Conservation (phyloP, 345 rosid species). For the Dovyalis caffra region DNA sequence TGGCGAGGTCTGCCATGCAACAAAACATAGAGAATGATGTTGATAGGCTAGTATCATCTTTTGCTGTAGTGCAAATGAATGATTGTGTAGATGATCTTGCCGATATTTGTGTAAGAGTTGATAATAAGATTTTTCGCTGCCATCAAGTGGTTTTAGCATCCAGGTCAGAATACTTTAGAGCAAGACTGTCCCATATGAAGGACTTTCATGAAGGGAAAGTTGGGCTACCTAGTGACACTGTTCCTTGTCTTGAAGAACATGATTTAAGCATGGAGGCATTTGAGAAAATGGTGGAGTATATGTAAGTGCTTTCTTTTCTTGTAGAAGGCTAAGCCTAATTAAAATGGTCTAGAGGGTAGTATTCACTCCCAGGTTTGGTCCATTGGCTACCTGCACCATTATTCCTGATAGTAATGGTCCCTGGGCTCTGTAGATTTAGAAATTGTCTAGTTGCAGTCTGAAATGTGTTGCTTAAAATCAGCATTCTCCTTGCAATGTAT, state of each 20-base stretch:
- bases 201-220: constrained; percentile 63
- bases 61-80: constrained; percentile 40
- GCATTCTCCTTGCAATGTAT: background rate
- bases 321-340: background rate
- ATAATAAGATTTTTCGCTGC: constrained; percentile 60
- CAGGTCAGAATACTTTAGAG: constrained; percentile 93
- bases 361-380: constrained; percentile 1
- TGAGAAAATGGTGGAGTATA: constrained; percentile 91
- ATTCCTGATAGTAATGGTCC: background rate
- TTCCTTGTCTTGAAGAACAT: constrained; percentile 82
- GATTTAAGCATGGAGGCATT: constrained; percentile 77
- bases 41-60: constrained; percentile 35
- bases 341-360: background rate
- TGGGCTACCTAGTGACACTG: constrained; percentile 37
- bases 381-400: background rate
- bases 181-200: constrained; percentile 72
- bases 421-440: background rate
- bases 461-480: background rate
- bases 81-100: constrained; percentile 61
- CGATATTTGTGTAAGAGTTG: constrained; percentile 83
- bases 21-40: constrained; percentile 25
- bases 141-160: constrained; percentile 94
- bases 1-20: constrained; percentile 38
- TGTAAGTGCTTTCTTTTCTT: constrained; percentile 50
- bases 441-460: constrained; percentile 2